Evolutionary conservation across 192 early-diverging fungal species (phyloP), one percentile per base, ranked within the genome.

Genomic region (Piromyces finnis): DNA sequence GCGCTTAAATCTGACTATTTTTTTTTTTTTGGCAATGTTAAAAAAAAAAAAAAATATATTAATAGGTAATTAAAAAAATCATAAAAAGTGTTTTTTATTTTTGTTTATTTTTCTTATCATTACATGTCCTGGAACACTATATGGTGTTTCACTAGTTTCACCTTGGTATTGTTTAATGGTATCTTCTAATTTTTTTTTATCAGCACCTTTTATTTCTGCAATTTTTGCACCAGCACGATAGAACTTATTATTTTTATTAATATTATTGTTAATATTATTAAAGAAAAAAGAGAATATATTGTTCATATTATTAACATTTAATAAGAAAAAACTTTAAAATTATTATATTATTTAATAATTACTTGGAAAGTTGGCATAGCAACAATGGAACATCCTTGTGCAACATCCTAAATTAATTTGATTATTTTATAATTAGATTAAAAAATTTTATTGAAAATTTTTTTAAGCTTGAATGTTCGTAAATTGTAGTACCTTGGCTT

Each of bases 311-410:
- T 35, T 35, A 35, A 7, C 32, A 35, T 7, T 35, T 35, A 35
- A 35, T 12, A 35, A 7, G 12, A 35, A 35, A 7, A 35, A 35
- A 35, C 12, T 35, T 35, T 35, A 35, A 7, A 12, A 14, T 14
- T 14, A 37, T 68, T n/a, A n/a, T 11, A 68, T n/a, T 22, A 51
- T 51, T 22, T 22, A 51, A 51, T 22, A 22, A n/a, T 68, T 68
- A 68, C 51, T 68, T 93, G 92, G 87, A 96, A 96, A 28, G 94
- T 94, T 39, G 95, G 95, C 92, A 94, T 96, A 84, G 89, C 89
- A 17, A 80, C 59, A 77, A 91, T 82, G 29, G 84, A 84, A 51
- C 79, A 83, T 51, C 77, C 15, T 77, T 88, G 84, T 29, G 90
- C 86, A 30, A 88, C 86, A 27, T 87, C 86, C 29, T 86, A 82